Percentiles rank a stretch among this genome's conserved stretches.
phyloP scores from a whole-genome alignment of 2,329 filamentous ascomycete genomes.

The Scolecobasidium constrictum region DNA sequence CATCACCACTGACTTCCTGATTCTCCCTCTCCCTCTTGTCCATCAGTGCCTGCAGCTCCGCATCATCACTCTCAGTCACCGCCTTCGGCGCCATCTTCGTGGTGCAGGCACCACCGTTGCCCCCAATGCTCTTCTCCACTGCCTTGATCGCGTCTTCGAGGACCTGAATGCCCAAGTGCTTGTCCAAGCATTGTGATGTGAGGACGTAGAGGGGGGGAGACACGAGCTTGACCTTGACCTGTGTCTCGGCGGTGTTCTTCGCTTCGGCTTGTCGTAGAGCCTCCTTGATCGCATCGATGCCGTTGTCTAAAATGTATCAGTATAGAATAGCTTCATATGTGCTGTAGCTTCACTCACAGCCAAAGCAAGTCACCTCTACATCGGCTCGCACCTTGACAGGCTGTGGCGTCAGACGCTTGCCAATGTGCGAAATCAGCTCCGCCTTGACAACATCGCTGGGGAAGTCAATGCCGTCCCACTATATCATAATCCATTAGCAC shows the following conservation, averaged over 20 bases:
- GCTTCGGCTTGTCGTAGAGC: conserved; percentile 86
- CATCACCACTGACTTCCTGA: conserved; percentile 93
- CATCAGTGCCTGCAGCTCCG: conserved; percentile 94
- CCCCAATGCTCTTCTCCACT: conserved; percentile 70
- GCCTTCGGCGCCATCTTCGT: conserved; percentile 99
- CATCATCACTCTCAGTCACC: conserved; percentile 96
- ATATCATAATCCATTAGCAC: too few relatives aligned
- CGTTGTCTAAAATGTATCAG: conserved; percentile 36
- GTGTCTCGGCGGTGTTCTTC: conserved; percentile 80
- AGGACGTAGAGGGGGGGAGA: conserved; percentile 94
- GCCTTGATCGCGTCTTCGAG: conserved; percentile 85
- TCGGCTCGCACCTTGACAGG: conserved; percentile 98
- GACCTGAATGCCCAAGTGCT: conserved; percentile 70
- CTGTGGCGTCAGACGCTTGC: conserved; percentile 92
- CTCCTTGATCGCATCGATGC: conserved; percentile 94
- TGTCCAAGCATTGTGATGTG: conserved; percentile 91
- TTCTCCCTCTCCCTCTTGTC: conserved; percentile 98
- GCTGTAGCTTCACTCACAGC: background rate
- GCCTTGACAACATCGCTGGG: conserved; percentile 74
- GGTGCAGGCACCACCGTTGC: conserved; percentile 65
- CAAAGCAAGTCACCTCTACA: conserved; percentile 85
- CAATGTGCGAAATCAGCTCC: conserved; percentile 89
- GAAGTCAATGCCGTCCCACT: conserved; percentile 84
- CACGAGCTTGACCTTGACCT: conserved; percentile 98
- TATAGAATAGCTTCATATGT: conserved; percentile 46